Percentiles rank a stretch among this genome's conserved stretches.
phyloP scores from a whole-genome alignment of 73 alveolate species.

The Paramecium biaurelia region DNA sequence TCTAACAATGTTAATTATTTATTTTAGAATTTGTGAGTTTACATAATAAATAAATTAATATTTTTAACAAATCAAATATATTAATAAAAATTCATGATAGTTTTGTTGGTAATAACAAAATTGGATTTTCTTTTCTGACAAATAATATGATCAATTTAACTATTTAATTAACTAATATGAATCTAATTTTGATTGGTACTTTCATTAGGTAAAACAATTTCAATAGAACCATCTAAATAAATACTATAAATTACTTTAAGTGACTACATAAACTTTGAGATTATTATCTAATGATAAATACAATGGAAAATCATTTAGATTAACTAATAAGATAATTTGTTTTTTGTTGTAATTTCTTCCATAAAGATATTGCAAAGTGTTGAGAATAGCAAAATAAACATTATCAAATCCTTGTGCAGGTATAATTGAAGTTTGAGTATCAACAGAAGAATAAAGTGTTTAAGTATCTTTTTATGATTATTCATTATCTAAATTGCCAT shows the following conservation, averaged over 20 bases:
- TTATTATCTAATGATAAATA: not conserved
- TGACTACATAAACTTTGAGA: not conserved
- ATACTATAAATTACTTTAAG: not conserved
- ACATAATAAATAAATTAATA: not conserved
- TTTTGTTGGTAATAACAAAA: not conserved
- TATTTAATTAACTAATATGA: not conserved
- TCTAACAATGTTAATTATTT: slow-evolving; percentile 7
- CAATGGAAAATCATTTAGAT: not conserved
- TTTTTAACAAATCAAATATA: not conserved
- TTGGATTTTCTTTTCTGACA: not conserved
- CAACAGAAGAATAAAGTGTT: slow-evolving; percentile 17
- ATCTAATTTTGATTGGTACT: not conserved
- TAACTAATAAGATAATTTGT: not conserved
- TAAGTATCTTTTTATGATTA: slow-evolving; percentile 42
- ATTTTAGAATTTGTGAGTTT: not conserved
- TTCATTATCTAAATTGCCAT: slow-evolving; percentile 39
- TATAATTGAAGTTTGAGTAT: not conserved
- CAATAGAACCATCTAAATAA: slow-evolving; percentile 22
- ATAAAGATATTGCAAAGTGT: slow-evolving; percentile 2
- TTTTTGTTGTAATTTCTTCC: slow-evolving; percentile 55
- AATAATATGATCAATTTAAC: not conserved
- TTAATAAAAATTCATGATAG: slow-evolving; percentile 22
- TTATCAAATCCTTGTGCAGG: slow-evolving; percentile 46
- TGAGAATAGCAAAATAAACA: slow-evolving; percentile 55
- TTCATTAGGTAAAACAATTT: not conserved